Evolutionary conservation across 2,329 filamentous ascomycete species (phyloP).

Genomic region (Phaeophleospora eucalypticola): DNA sequence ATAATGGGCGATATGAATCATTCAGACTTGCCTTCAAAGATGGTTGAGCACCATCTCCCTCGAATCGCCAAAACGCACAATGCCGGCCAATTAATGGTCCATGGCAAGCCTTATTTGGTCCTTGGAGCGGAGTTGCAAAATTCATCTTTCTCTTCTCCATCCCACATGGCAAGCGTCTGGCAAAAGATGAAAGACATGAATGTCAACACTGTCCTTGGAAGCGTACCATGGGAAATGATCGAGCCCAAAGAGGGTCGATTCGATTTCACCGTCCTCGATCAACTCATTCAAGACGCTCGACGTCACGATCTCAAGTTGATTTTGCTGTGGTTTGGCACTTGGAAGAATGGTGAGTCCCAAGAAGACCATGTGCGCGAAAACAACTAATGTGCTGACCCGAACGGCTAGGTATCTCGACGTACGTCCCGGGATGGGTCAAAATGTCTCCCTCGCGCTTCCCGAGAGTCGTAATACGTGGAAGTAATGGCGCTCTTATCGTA

Average conservation of each 20-base stretch:
- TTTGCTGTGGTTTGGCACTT: slow-evolving; percentile 48
- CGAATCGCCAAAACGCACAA: too few species aligned
- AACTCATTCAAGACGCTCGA: slow-evolving; percentile 37
- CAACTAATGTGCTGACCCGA: too few species aligned
- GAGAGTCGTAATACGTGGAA: slow-evolving; percentile 27
- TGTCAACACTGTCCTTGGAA: slow-evolving; percentile 45
- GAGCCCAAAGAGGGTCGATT: slow-evolving; percentile 45
- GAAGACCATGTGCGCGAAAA: too few species aligned
- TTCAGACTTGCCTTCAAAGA: too few species aligned
- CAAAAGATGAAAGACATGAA: slow-evolving; percentile 39
- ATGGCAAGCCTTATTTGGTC: slow-evolving; percentile 44
- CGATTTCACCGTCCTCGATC: slow-evolving; percentile 41
- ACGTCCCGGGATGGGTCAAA: too few species aligned
- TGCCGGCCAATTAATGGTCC: slow-evolving; percentile 40
- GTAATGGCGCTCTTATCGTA: slow-evolving; percentile 9
- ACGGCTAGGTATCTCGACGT: too few species aligned
- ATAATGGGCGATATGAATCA: too few species aligned
- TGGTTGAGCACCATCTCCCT: too few species aligned
- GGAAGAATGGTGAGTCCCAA: slow-evolving; percentile 49
- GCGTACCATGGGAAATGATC: slow-evolving; percentile 46
- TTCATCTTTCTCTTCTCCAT: slow-evolving; percentile 43
- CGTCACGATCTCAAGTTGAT: slow-evolving; percentile 39
- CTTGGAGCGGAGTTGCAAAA: slow-evolving; percentile 46
- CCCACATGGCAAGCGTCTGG: slow-evolving; percentile 45
- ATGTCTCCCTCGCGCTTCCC: too few species aligned